Conservation (phyloP, 441 rosid genomes). For the Monsonia emarginata region DNA sequence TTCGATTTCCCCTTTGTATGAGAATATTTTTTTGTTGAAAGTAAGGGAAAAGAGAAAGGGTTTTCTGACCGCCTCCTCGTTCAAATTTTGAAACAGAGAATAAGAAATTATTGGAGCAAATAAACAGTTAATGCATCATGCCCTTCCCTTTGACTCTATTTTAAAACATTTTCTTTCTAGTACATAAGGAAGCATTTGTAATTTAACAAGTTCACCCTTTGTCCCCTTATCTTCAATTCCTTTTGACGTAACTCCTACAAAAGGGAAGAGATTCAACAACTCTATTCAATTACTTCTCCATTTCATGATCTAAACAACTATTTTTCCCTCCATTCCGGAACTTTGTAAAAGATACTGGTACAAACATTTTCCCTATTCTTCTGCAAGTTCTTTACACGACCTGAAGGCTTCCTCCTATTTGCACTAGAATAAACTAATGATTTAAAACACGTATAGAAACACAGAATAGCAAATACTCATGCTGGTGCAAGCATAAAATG, state of each 20-base stretch:
- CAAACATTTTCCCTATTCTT: neutral
- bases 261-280: neutral
- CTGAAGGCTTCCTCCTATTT: too few relatives aligned
- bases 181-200: neutral
- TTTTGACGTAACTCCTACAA: neutral
- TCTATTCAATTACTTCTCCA: neutral
- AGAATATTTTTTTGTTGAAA: neutral
- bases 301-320: neutral
- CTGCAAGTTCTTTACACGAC: too few relatives aligned
- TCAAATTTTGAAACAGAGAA: neutral
- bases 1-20: neutral
- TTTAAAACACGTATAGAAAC: too few relatives aligned
- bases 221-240: neutral
- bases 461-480: neutral
- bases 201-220: neutral
- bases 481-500: neutral
- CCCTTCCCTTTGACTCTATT: neutral
- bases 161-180: neutral
- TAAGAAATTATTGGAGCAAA: neutral
- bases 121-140: neutral
- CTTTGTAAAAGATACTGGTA: neutral
- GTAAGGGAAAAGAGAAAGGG: neutral
- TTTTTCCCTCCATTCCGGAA: neutral
- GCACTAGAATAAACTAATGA: too few relatives aligned
- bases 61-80: neutral